phyloP scores from a whole-genome alignment of 495 filamentous ascomycete genomes.

The Pseudevernia furfuracea region DNA sequence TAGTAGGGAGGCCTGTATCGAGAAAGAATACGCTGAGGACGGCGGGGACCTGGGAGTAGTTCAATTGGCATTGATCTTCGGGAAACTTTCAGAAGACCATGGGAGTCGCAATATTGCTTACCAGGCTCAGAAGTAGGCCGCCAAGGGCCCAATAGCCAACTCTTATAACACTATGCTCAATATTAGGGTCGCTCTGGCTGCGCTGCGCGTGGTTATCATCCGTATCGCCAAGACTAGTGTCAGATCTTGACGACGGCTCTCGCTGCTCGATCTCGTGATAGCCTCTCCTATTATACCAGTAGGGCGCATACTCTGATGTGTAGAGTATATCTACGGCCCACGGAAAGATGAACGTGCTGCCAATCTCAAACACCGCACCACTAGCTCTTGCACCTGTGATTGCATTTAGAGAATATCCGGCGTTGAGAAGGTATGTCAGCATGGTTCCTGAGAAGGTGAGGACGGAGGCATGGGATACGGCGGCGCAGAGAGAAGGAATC shows the following conservation, averaged over 20 bases:
- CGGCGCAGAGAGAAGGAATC: conserved; percentile 10
- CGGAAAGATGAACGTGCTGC: conserved; percentile 10
- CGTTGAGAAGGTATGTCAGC: conserved; percentile 14
- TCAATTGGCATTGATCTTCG: not conserved
- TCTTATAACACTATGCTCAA: not conserved
- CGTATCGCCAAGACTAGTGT: not conserved
- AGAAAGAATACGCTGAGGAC: not conserved
- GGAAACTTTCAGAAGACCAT: not conserved
- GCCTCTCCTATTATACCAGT: not conserved
- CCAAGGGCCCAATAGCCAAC: conserved; percentile 4
- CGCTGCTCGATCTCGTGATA: not conserved
- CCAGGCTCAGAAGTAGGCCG: not conserved
- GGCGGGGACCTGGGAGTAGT: not conserved
- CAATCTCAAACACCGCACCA: conserved; percentile 7
- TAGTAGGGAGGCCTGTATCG: not conserved
- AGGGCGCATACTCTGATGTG: not conserved
- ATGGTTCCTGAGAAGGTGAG: conserved; percentile 10
- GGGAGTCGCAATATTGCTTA: not conserved
- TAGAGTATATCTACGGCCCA: conserved; percentile 9
- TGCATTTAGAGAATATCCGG: conserved; percentile 7
- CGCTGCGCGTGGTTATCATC: not conserved
- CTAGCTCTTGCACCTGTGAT: conserved; percentile 8
- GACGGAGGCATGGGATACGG: conserved; percentile 9
- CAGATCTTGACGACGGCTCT: not conserved
- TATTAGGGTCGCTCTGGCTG: not conserved